Conservation (phyloP, 257 asterid species). For the Gentiana macrophylla region DNA sequence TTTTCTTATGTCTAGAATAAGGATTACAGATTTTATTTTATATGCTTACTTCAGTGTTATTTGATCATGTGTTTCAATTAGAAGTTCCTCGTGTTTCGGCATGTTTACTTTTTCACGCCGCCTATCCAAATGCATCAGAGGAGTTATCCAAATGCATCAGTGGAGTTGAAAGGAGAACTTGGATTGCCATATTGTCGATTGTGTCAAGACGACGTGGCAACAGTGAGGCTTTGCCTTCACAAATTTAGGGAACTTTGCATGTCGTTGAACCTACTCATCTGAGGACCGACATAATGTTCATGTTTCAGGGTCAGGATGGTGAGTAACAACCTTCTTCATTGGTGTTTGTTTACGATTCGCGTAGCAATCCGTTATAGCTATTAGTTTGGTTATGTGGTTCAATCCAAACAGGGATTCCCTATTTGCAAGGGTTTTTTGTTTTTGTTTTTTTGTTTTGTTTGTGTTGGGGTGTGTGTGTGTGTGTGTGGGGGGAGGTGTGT, state of each 20-base stretch:
- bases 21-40: too few relatives aligned
- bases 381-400: too few relatives aligned
- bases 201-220: conserved; percentile 12
- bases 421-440: too few relatives aligned
- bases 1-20: too few relatives aligned
- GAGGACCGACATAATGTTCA: conserved; percentile 8
- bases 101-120: conserved; percentile 4
- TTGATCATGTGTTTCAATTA: too few relatives aligned
- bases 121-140: conserved; percentile 5
- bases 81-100: neutral
- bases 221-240: conserved; percentile 8
- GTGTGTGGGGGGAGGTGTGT: too few relatives aligned
- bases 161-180: neutral
- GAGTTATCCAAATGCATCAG: neutral
- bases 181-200: conserved; percentile 5
- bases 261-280: conserved; percentile 4
- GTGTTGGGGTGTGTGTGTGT: too few relatives aligned
- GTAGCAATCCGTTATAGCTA: too few relatives aligned
- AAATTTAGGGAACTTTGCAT: conserved; percentile 8
- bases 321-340: neutral
- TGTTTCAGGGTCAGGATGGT: conserved; percentile 7
- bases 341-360: too few relatives aligned
- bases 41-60: too few relatives aligned
- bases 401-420: too few relatives aligned
- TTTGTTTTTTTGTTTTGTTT: too few relatives aligned